Evolutionary conservation across 2,329 filamentous ascomycete genomes (phyloP).

Genomic region (Epichloe brachyelytri): DNA sequence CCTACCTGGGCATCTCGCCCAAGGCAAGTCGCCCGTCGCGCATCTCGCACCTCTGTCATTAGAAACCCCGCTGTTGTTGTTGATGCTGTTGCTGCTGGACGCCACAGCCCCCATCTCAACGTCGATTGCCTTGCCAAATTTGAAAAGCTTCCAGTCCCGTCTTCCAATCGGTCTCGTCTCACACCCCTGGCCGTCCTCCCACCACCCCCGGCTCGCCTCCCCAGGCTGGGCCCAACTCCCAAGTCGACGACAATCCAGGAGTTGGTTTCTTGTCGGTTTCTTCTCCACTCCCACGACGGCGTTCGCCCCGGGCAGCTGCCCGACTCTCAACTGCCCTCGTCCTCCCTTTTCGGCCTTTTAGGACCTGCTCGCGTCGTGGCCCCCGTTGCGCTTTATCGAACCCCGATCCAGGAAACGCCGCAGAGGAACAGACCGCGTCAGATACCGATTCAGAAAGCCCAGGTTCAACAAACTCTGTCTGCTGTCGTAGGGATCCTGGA

Average conservation of each 20-base stretch:
- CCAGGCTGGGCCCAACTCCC: slow-evolving; percentile 7
- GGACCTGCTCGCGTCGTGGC: slow-evolving; percentile 6
- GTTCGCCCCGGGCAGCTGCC: slow-evolving; percentile 9
- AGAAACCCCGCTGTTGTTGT: neutral
- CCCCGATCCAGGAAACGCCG: slow-evolving; percentile 7
- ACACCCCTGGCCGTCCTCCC: neutral
- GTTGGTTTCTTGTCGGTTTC: neutral
- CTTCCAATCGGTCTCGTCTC: neutral
- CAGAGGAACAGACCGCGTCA: slow-evolving; percentile 6
- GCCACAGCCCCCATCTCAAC: neutral
- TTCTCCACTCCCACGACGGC: slow-evolving; percentile 10
- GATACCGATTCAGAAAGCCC: slow-evolving; percentile 8
- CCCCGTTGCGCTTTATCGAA: slow-evolving; percentile 3
- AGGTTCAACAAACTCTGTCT: neutral
- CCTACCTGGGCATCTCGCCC: too few species aligned
- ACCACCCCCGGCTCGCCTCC: slow-evolving; percentile 3
- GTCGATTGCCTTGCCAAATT: neutral
- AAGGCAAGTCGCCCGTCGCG: too few species aligned
- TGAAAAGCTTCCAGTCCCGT: neutral
- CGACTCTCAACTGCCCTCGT: slow-evolving; percentile 3
- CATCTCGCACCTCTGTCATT: neutral
- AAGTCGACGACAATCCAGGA: slow-evolving; percentile 3
- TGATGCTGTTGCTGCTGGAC: neutral
- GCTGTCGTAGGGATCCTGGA: slow-evolving; percentile 1
- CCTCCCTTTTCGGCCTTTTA: slow-evolving; percentile 1